Base-by-base conservation (phyloP, 768 basidiomycete species). In the Astraeus odoratus region DNA sequence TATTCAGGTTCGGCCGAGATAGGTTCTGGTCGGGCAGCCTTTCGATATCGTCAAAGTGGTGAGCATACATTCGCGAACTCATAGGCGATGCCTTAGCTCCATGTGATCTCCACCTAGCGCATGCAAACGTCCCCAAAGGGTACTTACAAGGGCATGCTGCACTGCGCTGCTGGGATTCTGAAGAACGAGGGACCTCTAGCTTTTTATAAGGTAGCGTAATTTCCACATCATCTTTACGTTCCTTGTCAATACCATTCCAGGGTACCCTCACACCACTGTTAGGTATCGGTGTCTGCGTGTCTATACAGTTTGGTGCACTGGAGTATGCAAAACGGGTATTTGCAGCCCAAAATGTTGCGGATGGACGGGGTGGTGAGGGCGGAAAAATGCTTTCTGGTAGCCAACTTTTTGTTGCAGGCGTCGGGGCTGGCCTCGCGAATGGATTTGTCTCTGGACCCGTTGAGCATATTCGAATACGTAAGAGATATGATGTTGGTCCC, bases 21-120 rank as follows among this genome's bases (percentile, higher is more conserved):
- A 89, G 86, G 86, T 91, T 48, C 73, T 92, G 37, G 89, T 92
- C 38, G 91, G 90, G 39, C 89, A 95, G 64, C 93, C 93, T 10
- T 97, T 97, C 65, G 93, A 97, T 65, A 93, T 95, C 52, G 88
- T 93, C 69, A 96, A 96, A 83, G 89, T 93, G 68, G 89, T 91
- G 60, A 61, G 86, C 78, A 27, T 40, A 43, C 16, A 26, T 12
- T 27, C 31, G 10, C 44, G 27, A 44, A 6, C 22, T 47, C 12
- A 41, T 33, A 18, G 16, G n/a, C n/a, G 13, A 37, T 31, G 18
- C 20, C 6, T 35, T 29, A 25, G 15, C 48, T 53, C 49, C 36
- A 48, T 41, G 22, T 52, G 41, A 40, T 26, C 43, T 20, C 42
- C 44, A 46, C 26, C 50, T 59, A 92, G 90, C 81, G 93, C 48